These are phyloP conservation scores for Hypsizygus marmoreus DNA, from an alignment of 768 basidiomycete species.

Conservation along the genomic window DNA sequence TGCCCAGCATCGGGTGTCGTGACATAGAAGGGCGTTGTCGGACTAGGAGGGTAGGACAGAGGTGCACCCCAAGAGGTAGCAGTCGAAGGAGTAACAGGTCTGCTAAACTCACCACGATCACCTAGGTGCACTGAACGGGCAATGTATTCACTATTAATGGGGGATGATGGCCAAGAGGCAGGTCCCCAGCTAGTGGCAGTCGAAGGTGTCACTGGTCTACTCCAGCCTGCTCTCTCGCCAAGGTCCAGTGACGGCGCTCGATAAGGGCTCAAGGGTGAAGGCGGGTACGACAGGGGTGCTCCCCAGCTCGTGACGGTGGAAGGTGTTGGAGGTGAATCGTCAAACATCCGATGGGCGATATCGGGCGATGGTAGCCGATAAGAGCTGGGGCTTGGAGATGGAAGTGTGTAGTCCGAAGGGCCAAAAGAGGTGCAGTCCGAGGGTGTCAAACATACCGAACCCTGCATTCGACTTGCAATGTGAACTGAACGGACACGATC, in stretches of 20 bases:
- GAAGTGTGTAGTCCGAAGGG: constrained; percentile 48
- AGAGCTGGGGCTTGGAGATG: constrained; percentile 34
- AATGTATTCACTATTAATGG: constrained; percentile 14
- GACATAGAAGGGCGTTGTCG: constrained; percentile 34
- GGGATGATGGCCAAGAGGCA: constrained; percentile 28
- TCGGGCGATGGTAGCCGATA: constrained; percentile 58
- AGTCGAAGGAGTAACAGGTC: constrained; percentile 43
- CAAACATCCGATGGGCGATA: constrained; percentile 54
- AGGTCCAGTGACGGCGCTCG: constrained; percentile 48
- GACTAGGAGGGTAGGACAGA: constrained; percentile 41
- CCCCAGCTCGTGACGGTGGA: constrained; percentile 52
- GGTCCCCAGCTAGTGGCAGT: constrained; percentile 42
- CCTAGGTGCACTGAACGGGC: constrained; percentile 43
- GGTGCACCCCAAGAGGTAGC: constrained; percentile 56
- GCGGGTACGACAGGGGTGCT: constrained; percentile 35
- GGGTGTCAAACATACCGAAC: constrained; percentile 59
- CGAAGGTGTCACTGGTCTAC: constrained; percentile 43
- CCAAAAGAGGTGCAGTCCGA: constrained; percentile 59
- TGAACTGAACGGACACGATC: constrained; percentile 54
- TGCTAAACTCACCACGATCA: constrained; percentile 34
- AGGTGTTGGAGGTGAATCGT: constrained; percentile 55
- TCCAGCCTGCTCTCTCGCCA: constrained; percentile 42
- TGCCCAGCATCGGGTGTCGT: constrained; percentile 43
- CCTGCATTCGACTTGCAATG: constrained; percentile 50
- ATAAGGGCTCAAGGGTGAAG: constrained; percentile 28